phyloP scores from a whole-genome alignment of 495 filamentous ascomycete genomes.

The Acidomyces sp. region DNA sequence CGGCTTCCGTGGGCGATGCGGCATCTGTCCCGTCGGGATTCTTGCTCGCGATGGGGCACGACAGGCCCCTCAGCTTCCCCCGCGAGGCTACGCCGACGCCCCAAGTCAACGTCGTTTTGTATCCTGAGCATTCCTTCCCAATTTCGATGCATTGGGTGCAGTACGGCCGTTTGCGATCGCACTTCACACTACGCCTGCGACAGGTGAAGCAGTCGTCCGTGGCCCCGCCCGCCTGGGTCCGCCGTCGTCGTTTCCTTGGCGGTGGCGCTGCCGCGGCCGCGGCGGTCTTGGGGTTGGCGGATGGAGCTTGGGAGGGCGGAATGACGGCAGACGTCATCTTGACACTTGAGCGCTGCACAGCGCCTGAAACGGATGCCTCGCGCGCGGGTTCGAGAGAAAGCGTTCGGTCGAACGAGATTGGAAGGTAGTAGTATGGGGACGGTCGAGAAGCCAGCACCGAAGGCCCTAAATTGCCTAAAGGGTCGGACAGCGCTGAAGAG shows the following conservation, averaged over 20 bases:
- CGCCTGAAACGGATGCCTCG: background rate
- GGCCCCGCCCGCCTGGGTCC: conserved; percentile 79
- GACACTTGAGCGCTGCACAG: too few relatives aligned
- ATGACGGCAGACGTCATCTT: background rate
- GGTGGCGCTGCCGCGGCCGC: background rate
- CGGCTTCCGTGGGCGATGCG: background rate
- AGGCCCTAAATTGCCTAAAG: background rate
- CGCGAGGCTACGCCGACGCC: conserved; percentile 92
- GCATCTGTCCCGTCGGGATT: conserved; percentile 11
- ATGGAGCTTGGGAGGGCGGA: background rate
- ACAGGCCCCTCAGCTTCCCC: conserved; percentile 82
- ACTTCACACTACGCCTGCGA: conserved; percentile 65
- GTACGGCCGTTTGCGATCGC: conserved; percentile 86
- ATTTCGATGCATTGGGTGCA: conserved; percentile 88
- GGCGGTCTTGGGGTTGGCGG: too few relatives aligned
- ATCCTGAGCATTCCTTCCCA: conserved; percentile 88
- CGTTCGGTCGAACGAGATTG: background rate
- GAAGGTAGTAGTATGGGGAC: background rate
- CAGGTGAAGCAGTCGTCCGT: conserved; percentile 95
- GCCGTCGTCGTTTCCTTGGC: conserved; percentile 68
- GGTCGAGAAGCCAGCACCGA: background rate
- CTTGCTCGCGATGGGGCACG: conserved; percentile 68
- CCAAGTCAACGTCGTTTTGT: conserved; percentile 96
- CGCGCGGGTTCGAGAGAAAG: too few relatives aligned
- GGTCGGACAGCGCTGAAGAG: too few relatives aligned